A percentile compares a stretch with the other conserved stretches of the same genome.
Conservation (phyloP, 345 rosid species). For the Camelina neglecta region DNA sequence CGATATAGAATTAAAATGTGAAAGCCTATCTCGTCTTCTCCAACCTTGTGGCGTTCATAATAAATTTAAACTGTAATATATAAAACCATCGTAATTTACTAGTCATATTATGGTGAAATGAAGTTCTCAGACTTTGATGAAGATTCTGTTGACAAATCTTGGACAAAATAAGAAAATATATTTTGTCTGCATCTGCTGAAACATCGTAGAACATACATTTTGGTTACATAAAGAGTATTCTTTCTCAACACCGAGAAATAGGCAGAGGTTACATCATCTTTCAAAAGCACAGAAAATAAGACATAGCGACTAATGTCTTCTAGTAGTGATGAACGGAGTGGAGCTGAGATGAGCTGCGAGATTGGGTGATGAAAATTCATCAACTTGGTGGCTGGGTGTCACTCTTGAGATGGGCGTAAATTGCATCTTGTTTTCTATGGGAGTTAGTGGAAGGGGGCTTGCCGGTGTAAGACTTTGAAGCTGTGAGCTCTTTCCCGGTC, state of each 20-base stretch:
- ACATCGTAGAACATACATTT: slow-evolving; percentile 27
- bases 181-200: slow-evolving; percentile 26
- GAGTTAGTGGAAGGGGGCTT: slow-evolving; percentile 58
- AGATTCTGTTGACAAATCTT: background rate
- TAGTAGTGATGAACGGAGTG: slow-evolving; percentile 60
- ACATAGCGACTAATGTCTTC: slow-evolving; percentile 46
- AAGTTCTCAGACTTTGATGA: slow-evolving; percentile 17
- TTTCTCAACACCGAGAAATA: slow-evolving; percentile 25
- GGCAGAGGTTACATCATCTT: slow-evolving; percentile 35
- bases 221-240: background rate
- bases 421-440: slow-evolving; percentile 64
- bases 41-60: background rate
- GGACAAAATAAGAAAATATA: background rate
- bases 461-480: slow-evolving; percentile 40
- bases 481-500: slow-evolving; percentile 49
- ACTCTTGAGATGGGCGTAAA: slow-evolving; percentile 45
- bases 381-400: slow-evolving; percentile 47
- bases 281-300: slow-evolving; percentile 16
- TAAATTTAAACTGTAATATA: background rate
- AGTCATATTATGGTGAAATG: background rate
- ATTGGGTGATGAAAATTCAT: slow-evolving; percentile 51
- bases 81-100: background rate
- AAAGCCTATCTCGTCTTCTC: background rate
- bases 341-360: slow-evolving; percentile 56
- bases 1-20: slow-evolving; percentile 16